Evolutionary conservation across 805 yeast species (phyloP).

Genomic region (Lachancea lanzarotensis): DNA sequence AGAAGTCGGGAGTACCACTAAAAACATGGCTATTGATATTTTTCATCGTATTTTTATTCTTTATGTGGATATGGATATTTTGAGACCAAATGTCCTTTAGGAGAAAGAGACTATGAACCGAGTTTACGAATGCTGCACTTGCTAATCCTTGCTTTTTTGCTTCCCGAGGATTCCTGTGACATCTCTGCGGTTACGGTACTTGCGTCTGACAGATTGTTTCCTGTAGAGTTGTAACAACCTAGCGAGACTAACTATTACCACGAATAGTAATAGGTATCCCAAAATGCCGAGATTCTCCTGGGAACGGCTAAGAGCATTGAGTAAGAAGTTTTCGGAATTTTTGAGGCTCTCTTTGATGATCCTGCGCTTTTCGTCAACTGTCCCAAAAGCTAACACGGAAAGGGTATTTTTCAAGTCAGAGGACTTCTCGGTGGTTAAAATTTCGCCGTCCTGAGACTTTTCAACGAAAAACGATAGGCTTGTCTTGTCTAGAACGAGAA

Average conservation of each 20-base stretch:
- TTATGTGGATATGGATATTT: slow-evolving; percentile 43
- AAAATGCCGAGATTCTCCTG: background rate
- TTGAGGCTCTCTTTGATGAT: background rate
- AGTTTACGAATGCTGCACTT: background rate
- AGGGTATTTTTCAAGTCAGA: slow-evolving; percentile 34
- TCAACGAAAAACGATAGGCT: slow-evolving; percentile 34
- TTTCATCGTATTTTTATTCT: slow-evolving; percentile 42
- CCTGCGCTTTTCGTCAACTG: slow-evolving; percentile 12
- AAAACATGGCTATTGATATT: slow-evolving; percentile 52
- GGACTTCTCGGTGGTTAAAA: slow-evolving; percentile 33
- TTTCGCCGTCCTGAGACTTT: slow-evolving; percentile 32
- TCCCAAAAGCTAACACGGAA: slow-evolving; percentile 35
- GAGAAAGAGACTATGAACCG: background rate
- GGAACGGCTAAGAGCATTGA: background rate
- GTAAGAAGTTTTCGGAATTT: background rate
- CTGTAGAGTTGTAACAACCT: slow-evolving; percentile 8
- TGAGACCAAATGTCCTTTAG: background rate
- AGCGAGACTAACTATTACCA: background rate
- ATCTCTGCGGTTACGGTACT: slow-evolving; percentile 22
- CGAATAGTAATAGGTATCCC: background rate
- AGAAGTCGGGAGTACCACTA: slow-evolving; percentile 56
- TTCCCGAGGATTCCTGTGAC: slow-evolving; percentile 19
- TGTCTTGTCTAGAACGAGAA: slow-evolving; percentile 42
- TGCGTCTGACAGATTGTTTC: slow-evolving; percentile 10
- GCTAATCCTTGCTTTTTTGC: slow-evolving; percentile 15